Conservation (phyloP, 2,329 filamentous ascomycete species). For the Colletotrichum acutatum region DNA sequence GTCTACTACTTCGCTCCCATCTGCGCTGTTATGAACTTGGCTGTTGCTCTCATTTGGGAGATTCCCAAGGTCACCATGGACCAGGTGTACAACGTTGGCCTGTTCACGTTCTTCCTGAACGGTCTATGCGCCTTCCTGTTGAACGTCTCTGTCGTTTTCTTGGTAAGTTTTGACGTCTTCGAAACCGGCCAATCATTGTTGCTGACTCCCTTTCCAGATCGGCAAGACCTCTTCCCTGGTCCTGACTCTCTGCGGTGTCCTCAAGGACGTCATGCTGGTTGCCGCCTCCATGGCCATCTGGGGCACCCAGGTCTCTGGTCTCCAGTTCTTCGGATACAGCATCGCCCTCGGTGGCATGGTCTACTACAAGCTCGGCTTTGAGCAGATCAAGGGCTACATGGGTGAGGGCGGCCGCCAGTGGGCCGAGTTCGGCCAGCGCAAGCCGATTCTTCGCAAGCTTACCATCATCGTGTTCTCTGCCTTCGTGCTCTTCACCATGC, state of each 20-base stretch:
- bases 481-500: constrained; percentile 74
- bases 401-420: constrained; percentile 79
- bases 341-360: constrained; percentile 83
- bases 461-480: constrained; percentile 74
- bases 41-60: constrained; percentile 79
- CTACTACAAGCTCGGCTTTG: constrained; percentile 87
- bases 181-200: background rate
- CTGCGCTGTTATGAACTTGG: constrained; percentile 83
- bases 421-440: constrained; percentile 85
- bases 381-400: constrained; percentile 84
- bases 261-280: constrained; percentile 89
- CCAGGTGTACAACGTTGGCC: constrained; percentile 79
- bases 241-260: constrained; percentile 86
- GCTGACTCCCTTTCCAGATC: constrained; percentile 68
- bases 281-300: constrained; percentile 84
- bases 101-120: constrained; percentile 79
- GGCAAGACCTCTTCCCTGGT: constrained; percentile 89
- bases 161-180: constrained; percentile 68
- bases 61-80: constrained; percentile 74
- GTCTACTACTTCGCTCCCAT: constrained; percentile 91
- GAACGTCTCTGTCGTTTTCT: constrained; percentile 87
- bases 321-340: constrained; percentile 87
- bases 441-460: constrained; percentile 82
- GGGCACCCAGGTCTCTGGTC: constrained; percentile 76
- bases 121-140: constrained; percentile 82